Conservation (phyloP, 305 asterid species). For the Rubia peregrina region DNA sequence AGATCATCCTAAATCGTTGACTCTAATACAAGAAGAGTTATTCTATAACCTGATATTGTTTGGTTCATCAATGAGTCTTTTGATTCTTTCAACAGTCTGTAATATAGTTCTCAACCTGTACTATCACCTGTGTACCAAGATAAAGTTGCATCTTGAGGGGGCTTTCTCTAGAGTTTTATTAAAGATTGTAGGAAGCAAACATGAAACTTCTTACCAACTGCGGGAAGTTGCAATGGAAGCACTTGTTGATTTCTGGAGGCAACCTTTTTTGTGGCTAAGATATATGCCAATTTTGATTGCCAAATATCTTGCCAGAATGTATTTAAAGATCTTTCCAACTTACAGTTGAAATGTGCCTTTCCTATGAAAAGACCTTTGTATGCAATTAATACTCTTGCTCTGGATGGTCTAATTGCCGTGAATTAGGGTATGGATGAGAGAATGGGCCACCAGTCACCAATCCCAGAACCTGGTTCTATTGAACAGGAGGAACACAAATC, state of each 20-base stretch:
- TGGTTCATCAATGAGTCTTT: constrained; percentile 89
- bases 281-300: constrained; percentile 90
- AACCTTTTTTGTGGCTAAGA: constrained; percentile 67
- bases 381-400: constrained; percentile 74
- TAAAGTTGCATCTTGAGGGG: constrained; percentile 84
- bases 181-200: constrained; percentile 72
- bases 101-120: constrained; percentile 90
- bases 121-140: constrained; percentile 68
- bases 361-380: constrained; percentile 88
- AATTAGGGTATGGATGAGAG: constrained; percentile 79
- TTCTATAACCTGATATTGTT: constrained; percentile 80
- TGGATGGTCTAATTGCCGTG: constrained; percentile 88
- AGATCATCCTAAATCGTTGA: constrained; percentile 63
- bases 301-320: constrained; percentile 80
- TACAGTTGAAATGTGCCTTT: constrained; percentile 80
- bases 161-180: constrained; percentile 70
- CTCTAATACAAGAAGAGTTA: constrained; percentile 83
- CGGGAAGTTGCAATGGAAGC: constrained; percentile 99
- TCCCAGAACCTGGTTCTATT: constrained; percentile 28
- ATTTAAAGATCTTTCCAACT: constrained; percentile 74
- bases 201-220: constrained; percentile 86
- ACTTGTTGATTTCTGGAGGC: constrained; percentile 93
- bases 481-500: constrained; percentile 50
- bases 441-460: constrained; percentile 51
- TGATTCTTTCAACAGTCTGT: constrained; percentile 84